These are phyloP conservation scores for Hibiscus trionum DNA, from an alignment of 345 rosid species.

Conservation along the genomic window DNA sequence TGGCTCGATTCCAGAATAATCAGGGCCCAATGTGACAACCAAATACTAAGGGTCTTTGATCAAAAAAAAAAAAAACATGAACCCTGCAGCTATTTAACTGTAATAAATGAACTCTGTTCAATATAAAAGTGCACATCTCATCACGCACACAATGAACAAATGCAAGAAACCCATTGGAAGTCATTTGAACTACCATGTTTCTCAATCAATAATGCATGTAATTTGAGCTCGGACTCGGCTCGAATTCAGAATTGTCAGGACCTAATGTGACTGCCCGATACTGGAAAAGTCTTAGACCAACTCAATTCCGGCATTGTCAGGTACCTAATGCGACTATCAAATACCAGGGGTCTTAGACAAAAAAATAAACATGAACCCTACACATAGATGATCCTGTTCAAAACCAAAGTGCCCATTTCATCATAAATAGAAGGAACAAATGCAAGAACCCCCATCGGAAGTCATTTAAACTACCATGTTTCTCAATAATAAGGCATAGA, in stretches of 20 bases:
- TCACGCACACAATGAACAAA: not conserved
- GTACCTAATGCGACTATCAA: not conserved
- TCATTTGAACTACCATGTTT: not conserved
- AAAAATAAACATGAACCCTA: not conserved
- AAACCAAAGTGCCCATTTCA: not conserved
- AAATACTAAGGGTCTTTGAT: not conserved
- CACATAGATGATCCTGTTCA: not conserved
- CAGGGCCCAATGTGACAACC: not conserved
- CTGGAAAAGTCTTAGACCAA: no score
- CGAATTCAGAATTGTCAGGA: not conserved
- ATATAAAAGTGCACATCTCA: not conserved
- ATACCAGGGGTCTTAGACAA: not conserved
- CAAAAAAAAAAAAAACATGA: not conserved
- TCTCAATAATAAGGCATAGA: not conserved
- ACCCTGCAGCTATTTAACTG: not conserved
- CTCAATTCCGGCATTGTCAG: no score
- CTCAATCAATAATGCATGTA: not conserved
- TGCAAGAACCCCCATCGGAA: conserved; percentile 5
- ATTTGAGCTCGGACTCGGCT: not conserved
- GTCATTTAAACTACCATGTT: not conserved
- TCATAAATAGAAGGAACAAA: not conserved
- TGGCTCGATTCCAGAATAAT: not conserved
- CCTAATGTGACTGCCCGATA: no score
- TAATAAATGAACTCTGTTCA: not conserved
- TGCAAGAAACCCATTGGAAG: conserved; percentile 4